A percentile compares a stretch with the other conserved stretches of the same genome.
Evolutionary conservation across 169 alveolate genomes (phyloP).

Genomic region (Plasmodium coatneyi): DNA sequence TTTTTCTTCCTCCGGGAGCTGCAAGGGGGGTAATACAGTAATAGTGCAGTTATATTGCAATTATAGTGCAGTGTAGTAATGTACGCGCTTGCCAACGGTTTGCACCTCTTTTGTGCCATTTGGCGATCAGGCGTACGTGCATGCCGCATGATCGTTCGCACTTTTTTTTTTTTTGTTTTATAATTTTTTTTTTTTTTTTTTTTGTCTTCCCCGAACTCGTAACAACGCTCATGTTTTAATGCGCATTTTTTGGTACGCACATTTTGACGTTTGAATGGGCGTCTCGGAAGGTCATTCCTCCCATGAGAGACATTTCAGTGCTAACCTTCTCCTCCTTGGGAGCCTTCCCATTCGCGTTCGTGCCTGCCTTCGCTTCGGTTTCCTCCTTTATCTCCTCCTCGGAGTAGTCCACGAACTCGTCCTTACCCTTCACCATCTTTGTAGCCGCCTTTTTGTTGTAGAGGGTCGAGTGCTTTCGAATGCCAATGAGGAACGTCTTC

Average conservation of each 20-base stretch:
- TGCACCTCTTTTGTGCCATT: not conserved
- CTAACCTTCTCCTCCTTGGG: not conserved
- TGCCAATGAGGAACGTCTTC: conserved; percentile 61
- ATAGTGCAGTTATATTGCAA: not conserved
- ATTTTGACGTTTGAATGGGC: not conserved
- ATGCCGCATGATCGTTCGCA: not conserved
- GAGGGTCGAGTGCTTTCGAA: conserved; percentile 17
- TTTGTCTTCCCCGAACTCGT: not conserved
- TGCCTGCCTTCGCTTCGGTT: not conserved
- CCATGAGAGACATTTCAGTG: not conserved
- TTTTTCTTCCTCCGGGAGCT: conserved; percentile 47
- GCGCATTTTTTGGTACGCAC: not conserved
- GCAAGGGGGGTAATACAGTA: not conserved
- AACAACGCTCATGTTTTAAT: not conserved
- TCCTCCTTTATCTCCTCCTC: conserved; percentile 36
- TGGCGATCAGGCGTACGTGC: conserved; percentile 2
- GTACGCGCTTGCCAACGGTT: not conserved
- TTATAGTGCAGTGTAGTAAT: not conserved
- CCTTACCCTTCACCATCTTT: conserved; percentile 34
- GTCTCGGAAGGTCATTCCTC: not conserved
- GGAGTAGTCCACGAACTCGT: conserved; percentile 50
- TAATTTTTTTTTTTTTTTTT: not conserved
- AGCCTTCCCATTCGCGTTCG: not conserved
- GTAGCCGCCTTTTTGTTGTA: conserved; percentile 32
- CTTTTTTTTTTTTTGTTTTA: not conserved